Conservation (phyloP, 441 rosid genomes). For the Pelargonium cotyledonis region DNA sequence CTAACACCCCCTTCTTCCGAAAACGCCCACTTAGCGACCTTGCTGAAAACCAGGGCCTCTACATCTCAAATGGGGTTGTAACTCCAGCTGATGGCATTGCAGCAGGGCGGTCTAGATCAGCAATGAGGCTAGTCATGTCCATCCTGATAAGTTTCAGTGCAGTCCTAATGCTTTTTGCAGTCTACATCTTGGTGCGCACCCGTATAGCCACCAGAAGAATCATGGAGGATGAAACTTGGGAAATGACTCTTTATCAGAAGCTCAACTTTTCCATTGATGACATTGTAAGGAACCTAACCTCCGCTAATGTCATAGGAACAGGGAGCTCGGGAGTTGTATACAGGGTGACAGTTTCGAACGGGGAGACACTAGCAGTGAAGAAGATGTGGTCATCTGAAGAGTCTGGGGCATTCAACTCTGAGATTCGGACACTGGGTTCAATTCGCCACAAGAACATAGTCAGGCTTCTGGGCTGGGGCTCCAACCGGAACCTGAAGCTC, state of each 20-base stretch:
- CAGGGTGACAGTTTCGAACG: constrained; percentile 55
- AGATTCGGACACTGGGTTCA: constrained; percentile 72
- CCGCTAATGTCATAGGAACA: constrained; percentile 80
- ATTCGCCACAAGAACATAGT: constrained; percentile 79
- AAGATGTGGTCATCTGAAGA: constrained; percentile 92
- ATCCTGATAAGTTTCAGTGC: constrained; percentile 61
- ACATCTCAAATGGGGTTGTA: constrained; percentile 34
- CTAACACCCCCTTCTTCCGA: constrained; percentile 63
- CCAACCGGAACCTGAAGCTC: constrained; percentile 61
- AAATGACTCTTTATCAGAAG: constrained; percentile 73
- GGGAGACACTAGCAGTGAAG: constrained; percentile 78
- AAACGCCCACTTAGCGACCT: constrained; percentile 70
- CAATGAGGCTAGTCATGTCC: constrained; percentile 56
- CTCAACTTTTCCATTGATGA: constrained; percentile 71
- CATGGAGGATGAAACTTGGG: constrained; percentile 53
- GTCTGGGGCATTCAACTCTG: constrained; percentile 74
- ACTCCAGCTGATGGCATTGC: constrained; percentile 37
- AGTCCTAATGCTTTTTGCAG: constrained; percentile 51
- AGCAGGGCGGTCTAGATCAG: constrained; percentile 36
- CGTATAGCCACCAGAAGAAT: constrained; percentile 29
- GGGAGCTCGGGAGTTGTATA: constrained; percentile 97
- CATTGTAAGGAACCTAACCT: constrained; percentile 46
- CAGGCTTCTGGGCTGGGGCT: constrained; percentile 79
- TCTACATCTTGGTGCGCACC: constrained; percentile 46
- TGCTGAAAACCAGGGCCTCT: constrained; percentile 61